Evolutionary conservation across 2,329 filamentous ascomycete species (phyloP).

Genomic region (Ceratocystis ficicola): DNA sequence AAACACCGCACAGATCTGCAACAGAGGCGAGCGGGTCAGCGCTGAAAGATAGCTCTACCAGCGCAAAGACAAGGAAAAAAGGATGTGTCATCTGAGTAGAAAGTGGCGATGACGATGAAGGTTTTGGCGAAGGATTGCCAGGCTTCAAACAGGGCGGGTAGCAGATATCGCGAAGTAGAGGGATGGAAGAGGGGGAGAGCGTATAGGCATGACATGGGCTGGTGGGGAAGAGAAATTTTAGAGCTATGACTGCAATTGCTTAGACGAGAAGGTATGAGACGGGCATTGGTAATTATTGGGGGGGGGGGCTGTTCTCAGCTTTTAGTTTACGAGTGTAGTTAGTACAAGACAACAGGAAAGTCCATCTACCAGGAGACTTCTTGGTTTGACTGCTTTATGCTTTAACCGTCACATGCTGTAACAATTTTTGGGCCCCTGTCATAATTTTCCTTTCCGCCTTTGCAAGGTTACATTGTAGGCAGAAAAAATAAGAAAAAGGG

Average conservation of each 20-base stretch:
- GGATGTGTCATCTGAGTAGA: not conserved
- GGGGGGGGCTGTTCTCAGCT: not conserved
- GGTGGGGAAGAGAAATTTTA: not conserved
- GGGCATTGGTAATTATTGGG: not conserved
- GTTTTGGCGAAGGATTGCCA: not conserved
- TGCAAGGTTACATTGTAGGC: not conserved
- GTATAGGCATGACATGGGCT: too few relatives aligned
- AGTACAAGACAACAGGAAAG: not conserved
- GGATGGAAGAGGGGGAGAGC: not conserved
- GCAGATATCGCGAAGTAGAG: not conserved
- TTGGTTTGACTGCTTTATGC: not conserved
- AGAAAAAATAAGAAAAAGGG: not conserved
- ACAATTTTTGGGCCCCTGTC: constrained; percentile 2
- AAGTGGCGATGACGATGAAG: not conserved
- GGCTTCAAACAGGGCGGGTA: not conserved
- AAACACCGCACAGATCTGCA: not conserved
- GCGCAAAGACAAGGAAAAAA: not conserved
- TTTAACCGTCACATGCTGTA: constrained; percentile 1
- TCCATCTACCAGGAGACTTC: too few relatives aligned
- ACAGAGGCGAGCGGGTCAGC: not conserved
- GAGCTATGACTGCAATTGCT: not conserved
- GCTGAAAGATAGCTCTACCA: not conserved
- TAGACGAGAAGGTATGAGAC: not conserved
- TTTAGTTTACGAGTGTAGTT: not conserved
- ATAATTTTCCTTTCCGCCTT: not conserved